A percentile compares a stretch with the other conserved stretches of the same genome.
These are phyloP conservation scores for Austroboletus eburneus DNA, from an alignment of 768 basidiomycete species.

Conservation along the genomic window DNA sequence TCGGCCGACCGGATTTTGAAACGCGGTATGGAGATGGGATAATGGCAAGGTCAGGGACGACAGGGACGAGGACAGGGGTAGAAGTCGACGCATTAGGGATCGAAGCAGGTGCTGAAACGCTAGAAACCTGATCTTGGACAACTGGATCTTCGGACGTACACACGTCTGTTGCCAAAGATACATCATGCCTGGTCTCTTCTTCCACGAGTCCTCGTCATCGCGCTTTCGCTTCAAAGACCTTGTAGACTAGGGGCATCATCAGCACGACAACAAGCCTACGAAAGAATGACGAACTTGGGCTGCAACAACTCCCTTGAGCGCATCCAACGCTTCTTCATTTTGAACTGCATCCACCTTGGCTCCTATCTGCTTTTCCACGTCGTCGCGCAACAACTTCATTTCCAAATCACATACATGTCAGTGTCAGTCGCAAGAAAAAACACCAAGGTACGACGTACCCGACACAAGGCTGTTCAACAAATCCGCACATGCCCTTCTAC, in stretches of 20 bases:
- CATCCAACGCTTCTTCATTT: conserved; percentile 36
- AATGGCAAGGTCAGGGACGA: not conserved
- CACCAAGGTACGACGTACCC: too few relatives aligned
- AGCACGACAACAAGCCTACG: conserved; percentile 7
- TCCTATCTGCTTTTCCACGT: conserved; percentile 42
- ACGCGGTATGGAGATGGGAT: too few relatives aligned
- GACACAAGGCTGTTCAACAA: conserved; percentile 38
- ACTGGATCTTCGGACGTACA: too few relatives aligned
- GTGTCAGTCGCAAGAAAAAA: conserved; percentile 2
- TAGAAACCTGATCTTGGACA: too few relatives aligned
- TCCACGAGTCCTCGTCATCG: conserved; percentile 27
- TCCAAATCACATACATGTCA: conserved; percentile 27
- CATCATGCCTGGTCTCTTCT: not conserved
- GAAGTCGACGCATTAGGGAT: not conserved
- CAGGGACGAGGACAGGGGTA: not conserved
- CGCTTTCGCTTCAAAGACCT: conserved; percentile 65
- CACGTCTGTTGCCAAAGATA: too few relatives aligned
- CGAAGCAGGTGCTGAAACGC: too few relatives aligned
- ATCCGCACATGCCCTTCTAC: conserved; percentile 27
- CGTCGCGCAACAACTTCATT: conserved; percentile 42
- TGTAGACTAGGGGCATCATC: conserved; percentile 25
- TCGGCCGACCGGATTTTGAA: conserved; percentile 25
- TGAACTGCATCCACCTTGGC: conserved; percentile 43
- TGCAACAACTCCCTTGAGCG: conserved; percentile 34
- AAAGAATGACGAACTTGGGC: too few relatives aligned